Evolutionary conservation across 768 basidiomycete species (phyloP), one percentile per base, ranked within the genome.

Genomic region (Obba rivulosa): DNA sequence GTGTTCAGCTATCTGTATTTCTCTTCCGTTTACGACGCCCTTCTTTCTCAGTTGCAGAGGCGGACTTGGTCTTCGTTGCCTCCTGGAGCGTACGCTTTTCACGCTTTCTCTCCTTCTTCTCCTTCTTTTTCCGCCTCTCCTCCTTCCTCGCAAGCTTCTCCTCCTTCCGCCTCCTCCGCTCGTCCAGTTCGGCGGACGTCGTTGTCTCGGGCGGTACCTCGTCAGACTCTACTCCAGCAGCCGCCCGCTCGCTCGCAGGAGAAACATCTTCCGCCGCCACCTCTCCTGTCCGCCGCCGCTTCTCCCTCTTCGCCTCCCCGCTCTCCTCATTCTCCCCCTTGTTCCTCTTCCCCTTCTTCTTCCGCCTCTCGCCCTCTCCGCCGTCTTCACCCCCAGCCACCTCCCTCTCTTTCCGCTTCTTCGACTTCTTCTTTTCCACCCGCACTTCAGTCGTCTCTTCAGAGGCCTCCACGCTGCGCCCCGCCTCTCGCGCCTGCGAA

Each of bases 111-210:
- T n/a, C 38, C 41, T 24, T 56, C 50, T 13, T 31, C 8, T 49
- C 56, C 28, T 51, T 52, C 47, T 41, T 43, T 41, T 40, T 41
- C 31, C 52, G 49, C 39, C 21, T 57, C 46, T 53, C 58, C 48
- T 61, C 59, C 46, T 61, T 63, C 20, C 55, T 51, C 14, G 59
- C 59, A 14, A 53, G 49, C 45, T 55, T 63, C 42, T 63, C 62
- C n/a, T 49, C 62, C 41, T 49, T 53, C 45, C 47, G 46, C 35
- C 51, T 51, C 46, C 49, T 59, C 43, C 55, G 50, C 52, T 59
- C 62, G 34, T 46, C 55, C 39, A 52, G 54, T 36, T 44, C 56
- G 16, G 42, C 49, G 40, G 40, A 50, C 17, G 46, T 42, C 41
- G 25, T 46, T 49, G 31, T 45, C 22, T 38, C 48, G 36, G 16